Evolutionary conservation across 257 asterid genomes (phyloP), one percentile per base, ranked within the genome.

Genomic region (Striga asiatica): DNA sequence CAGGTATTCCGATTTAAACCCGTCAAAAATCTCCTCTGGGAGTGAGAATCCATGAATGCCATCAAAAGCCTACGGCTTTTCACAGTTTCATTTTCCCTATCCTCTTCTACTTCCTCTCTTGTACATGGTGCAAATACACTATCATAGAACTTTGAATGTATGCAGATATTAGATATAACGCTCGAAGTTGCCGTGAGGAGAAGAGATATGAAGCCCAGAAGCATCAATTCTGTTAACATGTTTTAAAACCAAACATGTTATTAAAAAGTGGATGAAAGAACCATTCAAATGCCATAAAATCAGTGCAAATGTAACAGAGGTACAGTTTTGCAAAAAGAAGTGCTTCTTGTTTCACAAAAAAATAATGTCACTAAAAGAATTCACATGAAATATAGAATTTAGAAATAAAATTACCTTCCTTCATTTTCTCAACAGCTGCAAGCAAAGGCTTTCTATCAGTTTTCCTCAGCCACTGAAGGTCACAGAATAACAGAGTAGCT

Each of bases 181-280:
- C 94, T 83, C 50, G 97, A 87, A 38, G 88, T 92, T 53, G 94
- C 97, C 22, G 99, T 92, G 12, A 92, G 88, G 27, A 92, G 79
- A 48, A 92, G 95, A 42, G 99, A 92, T 65, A 92, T 85, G 78
- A 92, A 92, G 46, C 99, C 99, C 56, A 92, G 99, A 65, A 92
- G 95, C 99, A 92, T 92, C 81, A 92, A 78, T 65, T 92, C 99
- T 88, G 97, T 41, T 59, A 45, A 27, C 20, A 66, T 60, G 43
- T 4, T 16, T 3, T 23, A 16, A 14, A 42, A 37, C 28, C 19
- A 6, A 31, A n/a, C n/a, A n/a, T n/a, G n/a, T n/a, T n/a, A n/a
- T n/a, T n/a, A n/a, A n/a, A n/a, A n/a, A n/a, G n/a, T n/a, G n/a
- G n/a, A n/a, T n/a, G n/a, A n/a, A n/a, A n/a, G n/a, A n/a, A n/a